These are phyloP conservation scores for Sporormia fimetaria DNA, from an alignment of 495 filamentous ascomycete species.

Conservation along the genomic window DNA sequence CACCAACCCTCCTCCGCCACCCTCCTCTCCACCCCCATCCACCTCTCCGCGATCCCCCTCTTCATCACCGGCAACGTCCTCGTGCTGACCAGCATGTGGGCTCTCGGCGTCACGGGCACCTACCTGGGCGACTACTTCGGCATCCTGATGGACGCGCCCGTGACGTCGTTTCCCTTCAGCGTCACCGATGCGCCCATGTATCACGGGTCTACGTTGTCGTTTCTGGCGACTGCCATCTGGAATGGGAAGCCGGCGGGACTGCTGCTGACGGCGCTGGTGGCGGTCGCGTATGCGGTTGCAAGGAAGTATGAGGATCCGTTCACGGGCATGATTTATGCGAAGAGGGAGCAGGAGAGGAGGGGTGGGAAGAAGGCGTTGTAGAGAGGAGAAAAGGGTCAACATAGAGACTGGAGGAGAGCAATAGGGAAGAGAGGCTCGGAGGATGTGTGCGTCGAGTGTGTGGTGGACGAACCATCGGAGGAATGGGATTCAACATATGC, in stretches of 20 bases:
- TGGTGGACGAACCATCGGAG: constrained; percentile 1
- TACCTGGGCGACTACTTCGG: constrained; percentile 98
- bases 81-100: constrained; percentile 80
- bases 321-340: constrained; percentile 84
- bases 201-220: constrained; percentile 83
- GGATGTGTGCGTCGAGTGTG: not conserved
- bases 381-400: not conserved
- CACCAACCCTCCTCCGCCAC: constrained; percentile 64
- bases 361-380: constrained; percentile 38
- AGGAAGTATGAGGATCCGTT: constrained; percentile 95
- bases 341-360: constrained; percentile 51
- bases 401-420: not conserved
- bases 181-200: constrained; percentile 92
- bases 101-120: constrained; percentile 89
- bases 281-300: constrained; percentile 69
- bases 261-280: constrained; percentile 61
- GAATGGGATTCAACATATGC: not conserved
- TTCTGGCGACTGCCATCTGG: constrained; percentile 78
- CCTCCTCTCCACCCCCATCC: constrained; percentile 42
- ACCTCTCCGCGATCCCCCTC: constrained; percentile 52
- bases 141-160: constrained; percentile 88
- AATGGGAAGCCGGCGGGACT: constrained; percentile 84
- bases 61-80: constrained; percentile 69
- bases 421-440: not conserved
- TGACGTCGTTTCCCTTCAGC: constrained; percentile 93